Evolutionary conservation across 140 eudicot species (phyloP).

Genomic region (Flaveria floridana): DNA sequence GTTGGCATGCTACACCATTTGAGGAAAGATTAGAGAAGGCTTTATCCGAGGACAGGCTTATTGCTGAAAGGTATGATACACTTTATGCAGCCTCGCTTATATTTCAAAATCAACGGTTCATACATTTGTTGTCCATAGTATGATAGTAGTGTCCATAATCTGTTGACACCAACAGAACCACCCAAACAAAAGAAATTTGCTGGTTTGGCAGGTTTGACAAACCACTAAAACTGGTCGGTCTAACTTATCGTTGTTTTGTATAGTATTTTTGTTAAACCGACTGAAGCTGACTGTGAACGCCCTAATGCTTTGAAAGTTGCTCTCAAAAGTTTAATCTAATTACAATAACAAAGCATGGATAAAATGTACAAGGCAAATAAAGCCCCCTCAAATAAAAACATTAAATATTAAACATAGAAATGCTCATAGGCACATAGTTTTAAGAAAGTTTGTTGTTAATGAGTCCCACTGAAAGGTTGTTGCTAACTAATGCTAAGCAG

Average conservation of each 20-base stretch:
- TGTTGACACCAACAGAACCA: neutral
- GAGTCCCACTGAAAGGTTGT: slow-evolving; percentile 7
- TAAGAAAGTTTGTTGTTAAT: neutral
- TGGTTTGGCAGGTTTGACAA: neutral
- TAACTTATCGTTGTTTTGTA: neutral
- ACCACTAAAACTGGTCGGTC: neutral
- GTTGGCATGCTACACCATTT: slow-evolving; percentile 94
- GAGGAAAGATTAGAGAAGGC: slow-evolving; percentile 94
- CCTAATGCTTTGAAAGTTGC: neutral
- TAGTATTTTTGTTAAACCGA: neutral
- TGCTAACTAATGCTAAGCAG: slow-evolving; percentile 32
- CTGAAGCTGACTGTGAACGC: neutral
- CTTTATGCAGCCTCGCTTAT: slow-evolving; percentile 11
- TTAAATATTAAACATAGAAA: neutral
- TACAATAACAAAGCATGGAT: neutral
- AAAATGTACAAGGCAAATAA: neutral
- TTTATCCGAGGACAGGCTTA: slow-evolving; percentile 62
- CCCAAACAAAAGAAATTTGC: neutral
- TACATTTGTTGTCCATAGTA: neutral
- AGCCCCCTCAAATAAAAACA: neutral
- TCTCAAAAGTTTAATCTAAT: neutral
- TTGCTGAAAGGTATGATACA: slow-evolving; percentile 58
- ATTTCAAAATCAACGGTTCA: neutral
- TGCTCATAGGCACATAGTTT: neutral
- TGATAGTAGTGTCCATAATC: neutral